Conservation (phyloP, 352 stramenopile species). For the Pythium scleroteichum region DNA sequence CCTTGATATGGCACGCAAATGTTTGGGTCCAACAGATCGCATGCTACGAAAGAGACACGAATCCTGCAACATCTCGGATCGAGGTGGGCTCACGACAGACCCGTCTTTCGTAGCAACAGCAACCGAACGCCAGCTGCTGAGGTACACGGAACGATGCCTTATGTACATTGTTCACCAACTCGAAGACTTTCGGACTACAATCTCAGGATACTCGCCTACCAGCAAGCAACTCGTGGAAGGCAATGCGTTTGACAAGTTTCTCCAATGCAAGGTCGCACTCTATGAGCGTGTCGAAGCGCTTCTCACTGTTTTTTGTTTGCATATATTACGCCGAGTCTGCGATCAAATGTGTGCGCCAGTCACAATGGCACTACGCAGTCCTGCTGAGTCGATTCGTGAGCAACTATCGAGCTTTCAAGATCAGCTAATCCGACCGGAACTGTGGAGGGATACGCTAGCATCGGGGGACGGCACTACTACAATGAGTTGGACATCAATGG, state of each 20-base stretch:
- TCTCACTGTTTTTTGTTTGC: constrained; percentile 58
- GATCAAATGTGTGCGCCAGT: constrained; percentile 44
- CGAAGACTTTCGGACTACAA: constrained; percentile 5
- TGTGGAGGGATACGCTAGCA: constrained; percentile 22
- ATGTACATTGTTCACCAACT: constrained; percentile 13
- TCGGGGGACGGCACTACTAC: neutral
- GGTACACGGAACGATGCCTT: constrained; percentile 16
- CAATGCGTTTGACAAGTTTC: constrained; percentile 11
- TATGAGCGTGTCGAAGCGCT: constrained; percentile 45
- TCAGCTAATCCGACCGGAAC: constrained; percentile 34
- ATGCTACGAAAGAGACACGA: constrained; percentile 8
- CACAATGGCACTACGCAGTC: constrained; percentile 27
- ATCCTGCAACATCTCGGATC: neutral
- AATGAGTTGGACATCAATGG: neutral
- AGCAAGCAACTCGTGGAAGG: neutral
- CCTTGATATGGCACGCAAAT: constrained; percentile 26
- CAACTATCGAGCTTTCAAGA: constrained; percentile 46
- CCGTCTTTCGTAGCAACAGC: constrained; percentile 1
- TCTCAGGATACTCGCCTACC: constrained; percentile 4
- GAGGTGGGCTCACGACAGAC: neutral
- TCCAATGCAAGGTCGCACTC: constrained; percentile 26
- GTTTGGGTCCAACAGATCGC: constrained; percentile 26
- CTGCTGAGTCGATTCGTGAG: constrained; percentile 36
- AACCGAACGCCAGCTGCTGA: constrained; percentile 24
- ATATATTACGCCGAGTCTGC: constrained; percentile 50